Evolutionary conservation across 805 yeast genomes (phyloP).

Genomic region (Saccharomycopsis schoenii): DNA sequence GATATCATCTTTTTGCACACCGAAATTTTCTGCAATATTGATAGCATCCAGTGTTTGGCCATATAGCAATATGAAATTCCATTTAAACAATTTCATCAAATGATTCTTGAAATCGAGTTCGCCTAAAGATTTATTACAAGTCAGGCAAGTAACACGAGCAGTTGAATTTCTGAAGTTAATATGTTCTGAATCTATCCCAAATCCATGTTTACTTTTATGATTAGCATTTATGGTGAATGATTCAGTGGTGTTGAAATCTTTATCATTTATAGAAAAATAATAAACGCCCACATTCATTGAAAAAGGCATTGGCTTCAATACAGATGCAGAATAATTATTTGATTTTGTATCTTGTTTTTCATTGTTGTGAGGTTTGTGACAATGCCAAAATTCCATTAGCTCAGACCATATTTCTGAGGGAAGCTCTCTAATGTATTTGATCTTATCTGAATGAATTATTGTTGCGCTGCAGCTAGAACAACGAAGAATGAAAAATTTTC

Average conservation of each 20-base stretch:
- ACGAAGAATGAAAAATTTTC: constrained; percentile 24
- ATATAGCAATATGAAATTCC: constrained; percentile 37
- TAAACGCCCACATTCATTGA: constrained; percentile 46
- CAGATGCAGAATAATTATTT: constrained; percentile 26
- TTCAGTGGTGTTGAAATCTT: background rate
- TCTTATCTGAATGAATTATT: constrained; percentile 26
- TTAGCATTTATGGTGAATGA: background rate
- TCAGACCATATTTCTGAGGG: constrained; percentile 94
- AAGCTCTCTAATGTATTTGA: constrained; percentile 42
- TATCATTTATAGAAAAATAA: constrained; percentile 36
- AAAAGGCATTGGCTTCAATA: constrained; percentile 34
- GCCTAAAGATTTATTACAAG: constrained; percentile 35
- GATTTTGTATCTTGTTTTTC: constrained; percentile 22
- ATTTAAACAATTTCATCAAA: constrained; percentile 39
- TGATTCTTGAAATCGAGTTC: constrained; percentile 26
- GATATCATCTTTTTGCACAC: background rate
- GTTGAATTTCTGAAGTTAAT: constrained; percentile 13
- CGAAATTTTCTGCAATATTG: background rate
- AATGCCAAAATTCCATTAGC: constrained; percentile 96
- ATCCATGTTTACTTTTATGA: constrained; percentile 13
- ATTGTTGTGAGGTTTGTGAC: constrained; percentile 57
- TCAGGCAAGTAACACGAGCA: constrained; percentile 25
- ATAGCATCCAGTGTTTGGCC: background rate
- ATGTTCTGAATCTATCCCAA: constrained; percentile 14
- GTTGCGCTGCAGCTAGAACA: constrained; percentile 27